Conservation (phyloP, 257 asterid species). For the Cynanchum wilfordii region DNA sequence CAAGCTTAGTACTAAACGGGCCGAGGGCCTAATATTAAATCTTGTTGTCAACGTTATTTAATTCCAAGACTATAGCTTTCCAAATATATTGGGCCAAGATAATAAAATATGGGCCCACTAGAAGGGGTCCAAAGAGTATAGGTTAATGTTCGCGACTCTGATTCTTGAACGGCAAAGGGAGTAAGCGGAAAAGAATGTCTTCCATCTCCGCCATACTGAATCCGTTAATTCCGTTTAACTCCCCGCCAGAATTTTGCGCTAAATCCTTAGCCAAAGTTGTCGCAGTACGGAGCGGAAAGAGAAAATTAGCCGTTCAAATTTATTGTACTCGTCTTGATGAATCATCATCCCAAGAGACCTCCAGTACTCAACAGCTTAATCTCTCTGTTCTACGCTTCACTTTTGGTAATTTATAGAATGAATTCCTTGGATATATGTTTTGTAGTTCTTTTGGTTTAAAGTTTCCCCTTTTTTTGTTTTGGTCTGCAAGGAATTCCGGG, state of each 20-base stretch:
- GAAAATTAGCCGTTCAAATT: slow-evolving; percentile 16
- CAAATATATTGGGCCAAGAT: neutral
- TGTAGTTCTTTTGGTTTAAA: neutral
- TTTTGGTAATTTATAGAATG: slow-evolving; percentile 36
- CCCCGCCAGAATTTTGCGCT: slow-evolving; percentile 11
- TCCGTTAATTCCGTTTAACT: slow-evolving; percentile 17
- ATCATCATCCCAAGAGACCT: slow-evolving; percentile 28
- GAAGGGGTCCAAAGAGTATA: neutral
- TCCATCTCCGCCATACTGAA: slow-evolving; percentile 5
- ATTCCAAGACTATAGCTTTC: neutral
- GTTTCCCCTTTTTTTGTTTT: too few relatives aligned
- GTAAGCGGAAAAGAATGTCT: slow-evolving; percentile 1
- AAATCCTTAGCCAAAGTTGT: neutral
- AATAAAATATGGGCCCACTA: neutral
- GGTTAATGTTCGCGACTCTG: neutral
- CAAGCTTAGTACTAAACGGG: too few relatives aligned
- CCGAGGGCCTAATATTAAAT: neutral
- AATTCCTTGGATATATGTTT: neutral
- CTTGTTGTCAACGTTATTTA: neutral
- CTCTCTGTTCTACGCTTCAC: slow-evolving; percentile 97
- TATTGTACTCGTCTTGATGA: slow-evolving; percentile 32
- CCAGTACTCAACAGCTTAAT: slow-evolving; percentile 51
- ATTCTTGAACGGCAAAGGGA: neutral
- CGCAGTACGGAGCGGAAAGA: neutral
- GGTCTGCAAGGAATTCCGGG: slow-evolving; percentile 66